Conservation (phyloP, 2,329 filamentous ascomycete species). For the Pseudonectria foliicola region DNA sequence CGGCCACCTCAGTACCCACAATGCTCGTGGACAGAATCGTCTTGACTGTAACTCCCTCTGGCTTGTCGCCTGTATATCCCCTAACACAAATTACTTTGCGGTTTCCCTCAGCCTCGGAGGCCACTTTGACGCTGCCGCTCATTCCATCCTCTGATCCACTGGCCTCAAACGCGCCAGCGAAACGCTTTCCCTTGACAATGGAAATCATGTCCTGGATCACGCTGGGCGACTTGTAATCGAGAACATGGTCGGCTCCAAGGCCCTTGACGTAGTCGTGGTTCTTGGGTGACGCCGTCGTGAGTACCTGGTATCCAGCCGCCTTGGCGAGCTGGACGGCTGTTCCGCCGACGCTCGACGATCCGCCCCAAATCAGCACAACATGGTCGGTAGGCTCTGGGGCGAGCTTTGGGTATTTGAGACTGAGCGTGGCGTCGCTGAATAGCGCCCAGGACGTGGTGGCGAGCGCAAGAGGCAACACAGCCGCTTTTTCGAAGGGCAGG, state of each 20-base stretch:
- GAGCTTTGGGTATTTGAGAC: conserved; percentile 11
- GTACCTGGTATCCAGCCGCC: conserved; percentile 37
- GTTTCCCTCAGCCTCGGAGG: neutral
- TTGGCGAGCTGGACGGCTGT: conserved; percentile 39
- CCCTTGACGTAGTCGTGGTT: conserved; percentile 37
- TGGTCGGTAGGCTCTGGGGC: conserved; percentile 4
- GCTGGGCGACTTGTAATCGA: conserved; percentile 34
- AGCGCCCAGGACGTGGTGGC: conserved; percentile 16
- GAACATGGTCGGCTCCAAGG: conserved; percentile 36
- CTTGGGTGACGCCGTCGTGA: conserved; percentile 33
- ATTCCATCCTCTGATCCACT: neutral
- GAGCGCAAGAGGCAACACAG: conserved; percentile 14
- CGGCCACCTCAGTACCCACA: neutral
- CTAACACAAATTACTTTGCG: neutral
- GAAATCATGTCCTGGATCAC: conserved; percentile 11
- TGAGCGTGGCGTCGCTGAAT: conserved; percentile 13
- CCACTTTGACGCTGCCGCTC: neutral
- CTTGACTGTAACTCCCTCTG: neutral
- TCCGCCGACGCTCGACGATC: conserved; percentile 38
- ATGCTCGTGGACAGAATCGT: neutral
- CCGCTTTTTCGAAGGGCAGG: conserved; percentile 13
- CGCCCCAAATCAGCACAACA: conserved; percentile 36
- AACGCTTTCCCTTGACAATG: neutral
- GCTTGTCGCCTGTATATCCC: neutral
- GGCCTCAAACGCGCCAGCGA: neutral